A percentile compares a stretch with the other conserved stretches of the same genome.
phyloP scores from a whole-genome alignment of 1,284 basidiomycete genomes.

The Cutaneotrichosporon spelunceum region DNA sequence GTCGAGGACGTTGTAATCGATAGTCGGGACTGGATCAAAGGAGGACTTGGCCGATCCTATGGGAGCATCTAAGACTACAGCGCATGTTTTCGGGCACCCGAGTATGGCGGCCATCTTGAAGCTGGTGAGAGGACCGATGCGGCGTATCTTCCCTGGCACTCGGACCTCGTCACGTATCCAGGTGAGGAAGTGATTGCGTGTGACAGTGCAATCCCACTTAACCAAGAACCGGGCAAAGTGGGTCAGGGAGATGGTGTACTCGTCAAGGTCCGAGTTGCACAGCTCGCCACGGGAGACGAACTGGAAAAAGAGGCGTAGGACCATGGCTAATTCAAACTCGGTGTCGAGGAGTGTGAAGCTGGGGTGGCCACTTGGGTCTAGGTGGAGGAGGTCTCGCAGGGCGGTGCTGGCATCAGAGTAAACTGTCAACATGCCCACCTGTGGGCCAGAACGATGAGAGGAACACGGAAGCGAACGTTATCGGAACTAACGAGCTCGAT shows the following conservation, averaged over 20 bases:
- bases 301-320: not conserved
- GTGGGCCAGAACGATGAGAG: not conserved
- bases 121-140: not conserved
- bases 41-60: not conserved
- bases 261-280: not conserved
- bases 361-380: not conserved
- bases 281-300: not conserved
- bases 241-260: not conserved
- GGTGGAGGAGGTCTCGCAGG: not conserved
- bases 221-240: not conserved
- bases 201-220: not conserved
- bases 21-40: not conserved
- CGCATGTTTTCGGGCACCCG: not conserved
- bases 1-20: not conserved
- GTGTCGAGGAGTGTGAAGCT: not conserved
- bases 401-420: not conserved
- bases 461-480: constrained; percentile 10
- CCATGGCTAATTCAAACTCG: not conserved
- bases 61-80: not conserved
- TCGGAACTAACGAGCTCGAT: constrained; percentile 13
- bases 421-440: not conserved
- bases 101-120: not conserved
- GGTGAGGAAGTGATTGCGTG: not conserved
- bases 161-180: not conserved
- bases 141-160: not conserved